Base-by-base conservation (phyloP, 345 rosid genomes). In the Geranium rotundifolium region DNA sequence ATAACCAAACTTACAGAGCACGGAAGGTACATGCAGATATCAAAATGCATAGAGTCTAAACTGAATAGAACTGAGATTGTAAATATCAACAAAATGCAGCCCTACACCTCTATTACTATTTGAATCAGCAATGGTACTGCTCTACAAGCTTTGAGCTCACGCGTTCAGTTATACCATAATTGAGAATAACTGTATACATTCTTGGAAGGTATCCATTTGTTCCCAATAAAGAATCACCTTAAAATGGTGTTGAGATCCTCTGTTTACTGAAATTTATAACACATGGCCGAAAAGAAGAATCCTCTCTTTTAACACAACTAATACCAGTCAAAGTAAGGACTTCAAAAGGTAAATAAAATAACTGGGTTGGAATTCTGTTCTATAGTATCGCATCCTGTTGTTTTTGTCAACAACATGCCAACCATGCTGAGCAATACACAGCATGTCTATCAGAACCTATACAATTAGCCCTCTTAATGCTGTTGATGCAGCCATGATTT, bases 1-100 rank as follows among this genome's bases (percentile, higher is more conserved):
- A 34, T 8, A 23, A 61, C 61, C 67, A 29, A 52, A 61, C 34
- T 29, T 66, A 46, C 31, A 59, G 58, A 65, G 58, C 54, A 56
- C 54, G 17, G 55, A 37, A 37, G 46, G 9, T 37, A 5, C 1
- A 46, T 46, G 52, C 52, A 46, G 52, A 14, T 46, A 46, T 46
- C 52, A 3, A 46, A 46, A 46, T 46, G 52, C 52, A 46, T 9
- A 14, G 8, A 46, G 16, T 9, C 46, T 37, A 5, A 37, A 37
- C 12, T 23, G 27, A 37, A 37, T 37, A 37, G 9, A 37, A 37
- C 46, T 23, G 27, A 34, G 10, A 4, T 5, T 34, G 41, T 34
- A 34, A 34, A 34, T 34, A 34, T 34, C 41, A 34, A 34, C 41
- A 34, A 34, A 34, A 34, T 34, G 10, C 41, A 34, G 10, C 41